These are phyloP conservation scores for Kodamaea sp. DNA, from an alignment of 1,139 yeast genomes.

Conservation along the genomic window DNA sequence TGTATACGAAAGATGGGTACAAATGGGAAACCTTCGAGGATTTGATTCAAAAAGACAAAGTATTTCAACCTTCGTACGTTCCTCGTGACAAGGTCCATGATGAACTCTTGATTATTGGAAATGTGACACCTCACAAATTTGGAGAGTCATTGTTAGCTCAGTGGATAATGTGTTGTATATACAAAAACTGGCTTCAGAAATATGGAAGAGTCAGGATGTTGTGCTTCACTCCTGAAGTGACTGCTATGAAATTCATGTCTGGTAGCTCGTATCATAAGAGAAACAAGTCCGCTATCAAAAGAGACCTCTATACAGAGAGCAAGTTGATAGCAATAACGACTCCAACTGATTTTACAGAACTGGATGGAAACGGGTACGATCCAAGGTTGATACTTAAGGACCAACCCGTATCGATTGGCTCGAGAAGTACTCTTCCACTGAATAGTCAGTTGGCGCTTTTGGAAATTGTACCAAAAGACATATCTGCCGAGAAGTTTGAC, in stretches of 20 bases:
- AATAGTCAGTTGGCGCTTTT: constrained; percentile 43
- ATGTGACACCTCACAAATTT: constrained; percentile 48
- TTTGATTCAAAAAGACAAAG: constrained; percentile 42
- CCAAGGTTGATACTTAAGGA: constrained; percentile 38
- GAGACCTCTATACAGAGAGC: constrained; percentile 60
- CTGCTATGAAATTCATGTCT: constrained; percentile 65
- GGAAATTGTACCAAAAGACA: constrained; percentile 57
- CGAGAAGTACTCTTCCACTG: constrained; percentile 24
- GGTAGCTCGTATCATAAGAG: constrained; percentile 48
- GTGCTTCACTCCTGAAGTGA: constrained; percentile 56
- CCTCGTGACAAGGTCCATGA: constrained; percentile 55
- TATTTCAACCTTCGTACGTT: constrained; percentile 41
- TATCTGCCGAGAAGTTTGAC: constrained; percentile 39
- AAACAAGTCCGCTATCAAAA: constrained; percentile 57
- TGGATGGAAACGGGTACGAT: constrained; percentile 37
- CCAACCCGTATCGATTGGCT: constrained; percentile 37
- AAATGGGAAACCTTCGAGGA: constrained; percentile 61
- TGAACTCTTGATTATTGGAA: constrained; percentile 64
- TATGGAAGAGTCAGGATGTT: constrained; percentile 77
- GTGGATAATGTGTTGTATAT: constrained; percentile 69
- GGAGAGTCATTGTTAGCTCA: constrained; percentile 78
- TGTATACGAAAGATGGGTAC: constrained; percentile 53
- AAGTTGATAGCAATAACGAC: constrained; percentile 51
- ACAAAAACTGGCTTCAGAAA: constrained; percentile 72
- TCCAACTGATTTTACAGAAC: constrained; percentile 18